Base-by-base conservation (phyloP, 495 filamentous ascomycete genomes). In the Evernia prunastri region DNA sequence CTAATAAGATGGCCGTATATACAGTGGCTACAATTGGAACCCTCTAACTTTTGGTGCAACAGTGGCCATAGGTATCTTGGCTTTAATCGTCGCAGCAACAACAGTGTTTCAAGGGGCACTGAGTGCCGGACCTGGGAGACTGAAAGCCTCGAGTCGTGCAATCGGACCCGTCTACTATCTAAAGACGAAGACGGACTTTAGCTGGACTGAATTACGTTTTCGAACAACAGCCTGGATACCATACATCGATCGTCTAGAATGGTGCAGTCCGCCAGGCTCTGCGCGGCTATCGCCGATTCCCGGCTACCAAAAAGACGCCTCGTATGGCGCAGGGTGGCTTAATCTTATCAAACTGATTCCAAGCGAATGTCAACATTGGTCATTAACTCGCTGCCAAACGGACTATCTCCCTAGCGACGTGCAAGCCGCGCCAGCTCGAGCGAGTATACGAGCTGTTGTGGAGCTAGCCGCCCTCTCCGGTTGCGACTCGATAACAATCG, bases 371-470 rank as follows among this genome's bases (percentile, higher is more conserved):
- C n/a, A n/a, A n/a, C n/a, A n/a, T n/a, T 60, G 58, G 58, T 29
- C 58, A 15, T 25, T 60, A 25, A 40, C 20, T 25, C n/a, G n/a
- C 39, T 60, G 58, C 23, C 58, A 60, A 45, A 60, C 58, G 33
- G 58, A 60, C 40, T 60, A 60, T 60, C 33, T 60, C n/a, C 58
- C 58, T 18, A 45, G 36, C 18, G 58, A 60, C 39, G 58, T 60
- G n/a, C 58, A 40, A 39, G 58, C 58, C 25, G 58, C 58, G 9
- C 58, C 58, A 35, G 53, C 53, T 10, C 53, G 53, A 17, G 53
- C 29, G 27, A 56, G 53, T 56, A 56, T 56, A 33, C 53, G 53
- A 56, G 53, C 53, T 27, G 15, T 56, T 35, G 53, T 56, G n/a
- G 53, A 56, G 53, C n/a, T 56, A n/a, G 53, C 53, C 29, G 9